These are phyloP conservation scores for Alternaria angustiovoidea DNA, from an alignment of 2,329 filamentous ascomycete genomes.

Conservation along the genomic window DNA sequence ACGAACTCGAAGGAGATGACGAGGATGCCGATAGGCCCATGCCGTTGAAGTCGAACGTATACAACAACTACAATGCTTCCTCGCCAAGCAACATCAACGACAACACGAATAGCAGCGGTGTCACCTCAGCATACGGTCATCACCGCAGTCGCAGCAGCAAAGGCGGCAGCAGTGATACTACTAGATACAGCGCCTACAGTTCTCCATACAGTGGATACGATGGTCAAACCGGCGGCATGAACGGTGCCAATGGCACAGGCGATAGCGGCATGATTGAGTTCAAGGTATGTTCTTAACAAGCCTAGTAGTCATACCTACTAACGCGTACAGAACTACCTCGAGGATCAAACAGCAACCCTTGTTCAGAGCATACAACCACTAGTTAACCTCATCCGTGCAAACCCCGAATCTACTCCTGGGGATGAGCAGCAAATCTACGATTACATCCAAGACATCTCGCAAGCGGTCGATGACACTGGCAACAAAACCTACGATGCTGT, in stretches of 20 bases:
- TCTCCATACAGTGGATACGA: slow-evolving; percentile 50
- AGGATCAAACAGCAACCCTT: slow-evolving; percentile 81
- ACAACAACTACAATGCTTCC: slow-evolving; percentile 31
- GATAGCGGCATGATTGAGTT: slow-evolving; percentile 63
- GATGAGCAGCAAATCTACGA: slow-evolving; percentile 63
- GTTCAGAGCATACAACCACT: slow-evolving; percentile 84
- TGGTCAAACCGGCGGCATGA: slow-evolving; percentile 40
- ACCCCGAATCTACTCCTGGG: slow-evolving; percentile 34
- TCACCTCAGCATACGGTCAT: slow-evolving; percentile 23
- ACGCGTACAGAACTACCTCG: slow-evolving; percentile 71
- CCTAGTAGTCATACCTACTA: slow-evolving; percentile 7
- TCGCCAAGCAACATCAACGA: slow-evolving; percentile 32
- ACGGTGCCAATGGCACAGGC: slow-evolving; percentile 32
- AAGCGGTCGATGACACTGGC: slow-evolving; percentile 74
- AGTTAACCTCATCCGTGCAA: slow-evolving; percentile 70
- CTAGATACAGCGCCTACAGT: slow-evolving; percentile 46
- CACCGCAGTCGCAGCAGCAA: slow-evolving; percentile 45
- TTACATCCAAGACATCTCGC: slow-evolving; percentile 75
- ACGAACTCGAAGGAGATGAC: slow-evolving; percentile 77
- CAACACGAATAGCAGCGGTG: slow-evolving; percentile 20
- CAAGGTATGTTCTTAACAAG: slow-evolving; percentile 58
- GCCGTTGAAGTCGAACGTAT: slow-evolving; percentile 41
- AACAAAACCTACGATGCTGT: slow-evolving; percentile 66
- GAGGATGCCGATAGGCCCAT: slow-evolving; percentile 57
- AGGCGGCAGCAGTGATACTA: slow-evolving; percentile 48